Base-by-base conservation (phyloP, 345 rosid species). In the Zanthoxylum bungeanum region DNA sequence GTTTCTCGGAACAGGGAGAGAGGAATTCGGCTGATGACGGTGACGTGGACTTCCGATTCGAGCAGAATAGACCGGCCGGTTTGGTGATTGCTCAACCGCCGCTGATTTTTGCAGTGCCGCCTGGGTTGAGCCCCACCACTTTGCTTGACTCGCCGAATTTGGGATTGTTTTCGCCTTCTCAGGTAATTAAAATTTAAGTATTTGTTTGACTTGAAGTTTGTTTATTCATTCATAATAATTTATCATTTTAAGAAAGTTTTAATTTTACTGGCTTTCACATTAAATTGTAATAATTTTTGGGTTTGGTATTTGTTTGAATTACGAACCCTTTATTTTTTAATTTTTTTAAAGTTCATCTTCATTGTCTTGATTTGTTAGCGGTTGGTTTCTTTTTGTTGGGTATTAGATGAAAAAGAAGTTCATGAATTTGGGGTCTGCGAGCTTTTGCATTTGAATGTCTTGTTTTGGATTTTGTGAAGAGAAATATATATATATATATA, bases 61-160 rank as follows among this genome's bases (percentile, higher is more conserved):
- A 73, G 60, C 86, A 82, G 57, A 80, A 76, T 59, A 80, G 84
- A 77, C 86, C 87, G 22, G 47, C 82, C 44, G 85, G 85, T 3
- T 77, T 87, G 85, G 69, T 74, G 77, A 70, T 83, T 28, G 36
- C 77, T 0, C 85, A 86, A 40, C 79, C 88, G 0, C 79, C 84
- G 67, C 52, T 77, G 69, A 80, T 87, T 80, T 86, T 86, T 59
- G 52, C 80, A 28, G 69, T 84, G 46, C 81, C 88, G 7, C 78
- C 84, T 49, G 88, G 86, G 47, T 66, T 81, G 71, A 84, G 87
- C 60, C 92, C 93, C 19, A 73, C 82, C 25, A 70, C 78, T 33
- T 78, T 83, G 75, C 84, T 81, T 40, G 92, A 87, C 63, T 90
- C 97, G 2, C 95, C 91, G 7, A 85, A 90, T 46, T 77, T 93